These are phyloP conservation scores for Spencermartinsiella ligniputridi DNA, from an alignment of 1,139 yeast genomes.

Conservation along the genomic window DNA sequence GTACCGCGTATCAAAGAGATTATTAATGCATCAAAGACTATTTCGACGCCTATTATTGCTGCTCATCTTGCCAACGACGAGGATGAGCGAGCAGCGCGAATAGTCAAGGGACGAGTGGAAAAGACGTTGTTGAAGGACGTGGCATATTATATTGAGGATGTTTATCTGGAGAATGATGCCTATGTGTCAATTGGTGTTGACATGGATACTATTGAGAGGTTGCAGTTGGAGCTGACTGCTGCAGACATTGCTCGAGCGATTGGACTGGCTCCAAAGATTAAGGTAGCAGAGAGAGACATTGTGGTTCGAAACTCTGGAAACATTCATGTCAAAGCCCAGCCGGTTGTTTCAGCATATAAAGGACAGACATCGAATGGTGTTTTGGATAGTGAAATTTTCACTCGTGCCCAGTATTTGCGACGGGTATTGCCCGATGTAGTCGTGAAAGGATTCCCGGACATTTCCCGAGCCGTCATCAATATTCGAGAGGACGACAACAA, in stretches of 20 bases:
- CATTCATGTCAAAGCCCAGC: slow-evolving; percentile 71
- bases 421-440: slow-evolving; percentile 82
- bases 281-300: slow-evolving; percentile 71
- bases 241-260: slow-evolving; percentile 86
- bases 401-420: slow-evolving; percentile 84
- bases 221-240: slow-evolving; percentile 82
- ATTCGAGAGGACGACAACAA: slow-evolving; percentile 77
- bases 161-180: slow-evolving; percentile 75
- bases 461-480: slow-evolving; percentile 93
- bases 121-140: slow-evolving; percentile 86
- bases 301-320: slow-evolving; percentile 57
- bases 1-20: slow-evolving; percentile 99
- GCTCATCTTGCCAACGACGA: slow-evolving; percentile 89
- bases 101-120: slow-evolving; percentile 95
- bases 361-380: slow-evolving; percentile 31
- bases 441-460: slow-evolving; percentile 88
- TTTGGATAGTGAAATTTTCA: slow-evolving; percentile 62
- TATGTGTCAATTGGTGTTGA: slow-evolving; percentile 80
- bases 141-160: slow-evolving; percentile 88
- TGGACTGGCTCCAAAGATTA: slow-evolving; percentile 79
- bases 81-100: slow-evolving; percentile 97
- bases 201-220: slow-evolving; percentile 74
- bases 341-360: slow-evolving; percentile 35
- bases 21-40: slow-evolving; percentile 91
- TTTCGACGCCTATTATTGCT: slow-evolving; percentile 95